Evolutionary conservation across 1,284 basidiomycete genomes (phyloP), one percentile per base, ranked within the genome.

Genomic region (Trichosporon sp.): DNA sequence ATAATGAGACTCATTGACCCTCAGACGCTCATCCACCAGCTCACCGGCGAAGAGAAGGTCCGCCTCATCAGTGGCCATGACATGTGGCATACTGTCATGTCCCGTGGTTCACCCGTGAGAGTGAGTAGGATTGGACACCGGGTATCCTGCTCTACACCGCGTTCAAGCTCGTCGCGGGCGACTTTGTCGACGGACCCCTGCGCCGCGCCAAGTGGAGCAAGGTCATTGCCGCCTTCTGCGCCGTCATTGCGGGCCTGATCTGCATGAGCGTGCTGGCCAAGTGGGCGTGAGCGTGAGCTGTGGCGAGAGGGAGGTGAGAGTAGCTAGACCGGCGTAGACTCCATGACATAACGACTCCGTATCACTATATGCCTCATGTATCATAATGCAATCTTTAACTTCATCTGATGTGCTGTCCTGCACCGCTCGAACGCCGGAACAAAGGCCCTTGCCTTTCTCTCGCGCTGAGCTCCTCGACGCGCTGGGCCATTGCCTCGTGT

Each of bases 201-300:
- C 70, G 72, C n/a, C 46, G 66, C 11, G 76, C 77, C 4, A 61
- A 64, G 32, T 51, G 68, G 31, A 64, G 54, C 35, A 74, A 75
- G 63, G 72, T 80, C 32, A 21, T 75, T 12, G 69, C 70, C 2
- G 80, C 79, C 1, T 10, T 79, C 4, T 69, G 40, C 2, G 73
- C 79, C 5, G 35, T 81, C 64, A 35, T 78, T 0, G 69, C 75
- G 7, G 81, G 81, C 11, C 68, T 81, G 69, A 72, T 79, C 56
- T 76, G 75, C 32, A 81, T 83, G 83, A 79, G 78, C 40, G 78
- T 84, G 2, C 77, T 84, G 1, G 83, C 81, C 8, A 83, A 83
- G 71, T 84, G 83, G 82, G 81, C 81, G 0, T 83, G 21, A 32
- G 54, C 26, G 54, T 31, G 54, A 26, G 31, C 35, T 35, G 35